Percentiles rank a stretch among this genome's conserved stretches.
These are phyloP conservation scores for Saccharomycopsis crataegensis DNA, from an alignment of 1,139 yeast genomes.

Conservation along the genomic window DNA sequence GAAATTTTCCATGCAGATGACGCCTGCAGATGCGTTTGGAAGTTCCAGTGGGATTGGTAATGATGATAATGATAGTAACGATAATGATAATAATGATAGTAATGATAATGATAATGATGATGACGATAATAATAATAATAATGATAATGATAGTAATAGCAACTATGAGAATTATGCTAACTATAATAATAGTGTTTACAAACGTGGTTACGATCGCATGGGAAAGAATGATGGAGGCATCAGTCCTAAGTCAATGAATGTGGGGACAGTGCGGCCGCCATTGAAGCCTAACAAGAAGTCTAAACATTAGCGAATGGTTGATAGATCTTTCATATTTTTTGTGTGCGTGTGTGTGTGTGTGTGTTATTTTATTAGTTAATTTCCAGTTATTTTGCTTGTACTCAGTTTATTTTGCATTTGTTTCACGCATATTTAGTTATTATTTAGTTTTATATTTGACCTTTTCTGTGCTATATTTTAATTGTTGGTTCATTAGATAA, in stretches of 20 bases:
- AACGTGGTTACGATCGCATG: not conserved
- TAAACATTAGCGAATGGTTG: not conserved
- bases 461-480: not conserved
- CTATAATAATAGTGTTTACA: not conserved
- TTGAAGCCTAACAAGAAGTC: not conserved
- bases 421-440: not conserved
- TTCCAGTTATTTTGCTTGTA: not conserved
- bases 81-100: not conserved
- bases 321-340: not conserved
- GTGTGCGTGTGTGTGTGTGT: not conserved
- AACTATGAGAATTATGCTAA: too few relatives aligned
- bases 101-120: not conserved
- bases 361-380: not conserved
- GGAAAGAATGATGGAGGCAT: not conserved
- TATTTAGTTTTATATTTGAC: not conserved
- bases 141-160: not conserved
- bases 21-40: not conserved
- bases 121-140: not conserved
- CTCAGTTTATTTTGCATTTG: not conserved
- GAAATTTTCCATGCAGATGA: not conserved
- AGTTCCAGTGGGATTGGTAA: not conserved
- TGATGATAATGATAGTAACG: too few relatives aligned
- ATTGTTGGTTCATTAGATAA: not conserved
- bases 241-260: slow-evolving; percentile 3
- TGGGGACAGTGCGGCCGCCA: not conserved